Evolutionary conservation across 2,329 filamentous ascomycete genomes (phyloP).

Genomic region (Sporothrix humicola): DNA sequence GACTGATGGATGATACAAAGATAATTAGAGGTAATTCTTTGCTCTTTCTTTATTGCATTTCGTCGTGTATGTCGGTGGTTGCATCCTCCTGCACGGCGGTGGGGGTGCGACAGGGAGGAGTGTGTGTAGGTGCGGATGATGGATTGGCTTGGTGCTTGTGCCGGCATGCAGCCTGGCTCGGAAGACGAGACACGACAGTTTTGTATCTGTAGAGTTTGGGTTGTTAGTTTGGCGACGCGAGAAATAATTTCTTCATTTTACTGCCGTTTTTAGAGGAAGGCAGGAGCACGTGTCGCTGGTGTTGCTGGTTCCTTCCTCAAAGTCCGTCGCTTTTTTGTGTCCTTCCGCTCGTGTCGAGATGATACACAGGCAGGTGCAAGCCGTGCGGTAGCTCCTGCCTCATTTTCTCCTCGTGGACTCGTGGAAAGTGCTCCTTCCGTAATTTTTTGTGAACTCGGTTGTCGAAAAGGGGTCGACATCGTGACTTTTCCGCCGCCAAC

Average conservation of each 20-base stretch:
- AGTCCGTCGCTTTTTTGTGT: neutral
- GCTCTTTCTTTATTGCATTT: neutral
- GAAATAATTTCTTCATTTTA: neutral
- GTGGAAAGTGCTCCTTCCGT: constrained; percentile 16
- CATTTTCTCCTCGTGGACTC: constrained; percentile 15
- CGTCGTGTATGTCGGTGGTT: neutral
- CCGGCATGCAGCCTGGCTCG: neutral
- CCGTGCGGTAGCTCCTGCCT: constrained; percentile 9
- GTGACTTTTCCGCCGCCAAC: neutral
- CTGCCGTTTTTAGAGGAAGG: neutral
- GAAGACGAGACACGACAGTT: neutral
- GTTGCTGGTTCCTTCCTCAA: neutral
- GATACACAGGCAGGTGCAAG: constrained; percentile 13
- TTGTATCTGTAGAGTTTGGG: neutral
- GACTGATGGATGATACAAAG: neutral
- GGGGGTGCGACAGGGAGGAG: constrained; percentile 2
- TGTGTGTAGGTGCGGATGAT: neutral
- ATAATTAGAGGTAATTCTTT: neutral
- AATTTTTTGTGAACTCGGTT: neutral
- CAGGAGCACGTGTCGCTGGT: constrained; percentile 4
- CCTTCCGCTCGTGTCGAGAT: neutral
- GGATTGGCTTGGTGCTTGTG: neutral
- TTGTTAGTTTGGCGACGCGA: neutral
- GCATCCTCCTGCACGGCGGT: neutral
- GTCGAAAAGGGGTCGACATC: neutral